Base-by-base conservation (phyloP, 805 yeast genomes). In the Debaryomyces prosopidis region DNA sequence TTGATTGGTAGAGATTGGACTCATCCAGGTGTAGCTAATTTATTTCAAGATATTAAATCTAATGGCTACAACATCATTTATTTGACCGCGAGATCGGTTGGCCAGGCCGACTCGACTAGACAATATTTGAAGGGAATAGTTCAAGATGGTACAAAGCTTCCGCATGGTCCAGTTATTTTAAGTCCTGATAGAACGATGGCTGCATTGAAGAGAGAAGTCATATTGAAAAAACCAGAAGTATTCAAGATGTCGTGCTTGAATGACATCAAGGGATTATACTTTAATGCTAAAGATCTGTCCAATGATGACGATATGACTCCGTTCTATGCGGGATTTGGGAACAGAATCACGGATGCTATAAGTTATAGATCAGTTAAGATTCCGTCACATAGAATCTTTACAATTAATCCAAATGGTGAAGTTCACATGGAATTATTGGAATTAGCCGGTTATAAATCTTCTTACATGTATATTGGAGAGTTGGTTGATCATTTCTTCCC, bases 1-100 rank as follows among this genome's bases (percentile, higher is more conserved):
- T 83, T 92, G 82, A 73, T 94, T 31, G 99, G 99, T 4, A 80
- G 89, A 55, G 99, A 94, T 69, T 94, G 99, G 99, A 94, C 99
- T 0, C 99, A 94, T 63, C 80, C 83, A 1, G 99, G 99, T 27
- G 99, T 94, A 34, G 96, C 97, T 2, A 84, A 84, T 58, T 69
- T 94, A 45, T 94, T 91, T 61, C 82, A 81, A n/a, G 99, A 94
- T 62, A 94, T 94, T 50, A 60, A 77, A 37, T 69, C 77, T 46
- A 94, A 94, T 60, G 98, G 99, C 0, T 94, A 92, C 72, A 90
- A 94, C 59, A 85, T 94, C 43, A 78, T 94, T 80, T 94, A 94
- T 65, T 72, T 94, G 53, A 94, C 99, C 0, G 96, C 99, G 0
- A 78, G 99, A 52, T 85, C 96, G 10, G 97, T 89, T 1, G 99